A percentile compares a stretch with the other conserved stretches of the same genome.
Conservation (phyloP, 768 basidiomycete species). For the Tulasnella sp. region DNA sequence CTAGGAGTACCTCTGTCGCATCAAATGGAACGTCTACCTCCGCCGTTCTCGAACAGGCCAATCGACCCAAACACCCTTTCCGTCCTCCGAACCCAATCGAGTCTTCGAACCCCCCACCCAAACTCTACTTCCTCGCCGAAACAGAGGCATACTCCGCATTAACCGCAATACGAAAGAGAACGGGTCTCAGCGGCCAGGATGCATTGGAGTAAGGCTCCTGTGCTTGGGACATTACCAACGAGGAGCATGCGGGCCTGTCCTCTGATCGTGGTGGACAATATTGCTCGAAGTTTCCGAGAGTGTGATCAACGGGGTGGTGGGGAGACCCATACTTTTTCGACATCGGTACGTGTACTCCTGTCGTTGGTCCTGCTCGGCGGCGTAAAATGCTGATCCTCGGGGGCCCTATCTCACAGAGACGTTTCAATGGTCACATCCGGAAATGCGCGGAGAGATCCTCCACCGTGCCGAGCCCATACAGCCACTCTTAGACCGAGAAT, state of each 20-base stretch:
- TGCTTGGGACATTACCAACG: slow-evolving; percentile 70
- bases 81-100: background rate
- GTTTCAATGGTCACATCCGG: slow-evolving; percentile 68
- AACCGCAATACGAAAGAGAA: slow-evolving; percentile 42
- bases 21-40: too few species aligned
- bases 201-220: slow-evolving; percentile 86
- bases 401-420: too few species aligned
- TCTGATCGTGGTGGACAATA: slow-evolving; percentile 80
- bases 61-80: too few species aligned
- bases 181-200: slow-evolving; percentile 71
- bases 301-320: slow-evolving; percentile 76
- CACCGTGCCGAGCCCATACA: slow-evolving; percentile 85
- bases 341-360: slow-evolving; percentile 55
- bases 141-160: slow-evolving; percentile 38
- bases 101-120: background rate
- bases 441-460: slow-evolving; percentile 74
- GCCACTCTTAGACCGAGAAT: slow-evolving; percentile 75
- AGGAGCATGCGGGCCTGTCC: slow-evolving; percentile 78
- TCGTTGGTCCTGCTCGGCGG: slow-evolving; percentile 73
- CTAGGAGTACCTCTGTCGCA: too few species aligned
- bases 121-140: background rate
- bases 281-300: slow-evolving; percentile 86
- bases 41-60: too few species aligned
- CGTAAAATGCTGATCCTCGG: too few species aligned
- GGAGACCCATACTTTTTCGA: slow-evolving; percentile 84